Evolutionary conservation across 2,329 filamentous ascomycete genomes (phyloP), one percentile per base, ranked within the genome.

Genomic region (Penicillium sp.): DNA sequence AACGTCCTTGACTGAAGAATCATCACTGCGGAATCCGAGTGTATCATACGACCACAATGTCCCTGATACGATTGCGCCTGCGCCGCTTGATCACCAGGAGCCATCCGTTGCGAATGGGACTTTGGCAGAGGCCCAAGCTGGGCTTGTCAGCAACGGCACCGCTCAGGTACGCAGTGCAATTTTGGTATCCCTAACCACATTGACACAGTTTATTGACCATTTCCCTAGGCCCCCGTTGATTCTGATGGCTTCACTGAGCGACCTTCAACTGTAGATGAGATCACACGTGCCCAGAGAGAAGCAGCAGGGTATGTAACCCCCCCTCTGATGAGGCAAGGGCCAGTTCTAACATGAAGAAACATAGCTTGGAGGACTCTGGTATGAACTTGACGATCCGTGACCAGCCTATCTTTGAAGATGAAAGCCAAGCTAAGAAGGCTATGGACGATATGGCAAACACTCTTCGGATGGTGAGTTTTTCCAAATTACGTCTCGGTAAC

Each of bases 391-490:
- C 78, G 15, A 83, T 83, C 53, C 75, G 81, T 35, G 81, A 82
- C 53, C 75, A 82, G 59, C 81, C 81, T 1, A 83, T 83, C 51
- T 77, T 79, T 26, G 81, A 83, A 71, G 81, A 83, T 68, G 80
- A 82, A 63, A 75, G 73, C 53, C 80, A 82, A 68, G 81, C 81
- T n/a, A 78, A 81, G 67, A 73, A 77, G 53, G 81, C 81, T 3
- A 75, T 83, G 75, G 76, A 78, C 62, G 79, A 81, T 17, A 81
- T 82, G 76, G 81, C 81, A 30, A 83, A 78, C 64, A 80, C 81
- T n/a, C 70, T 83, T 42, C 76, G 81, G 62, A 66, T 80, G 70
- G 79, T 81, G 64, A 65, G 75, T 75, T 55, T 54, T 45, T 37
- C 24, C 17, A 40, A 12, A n/a, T 17, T 9, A 13, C 9, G 2